Conservation (phyloP, 768 basidiomycete genomes). For the Royoungia palumana region DNA sequence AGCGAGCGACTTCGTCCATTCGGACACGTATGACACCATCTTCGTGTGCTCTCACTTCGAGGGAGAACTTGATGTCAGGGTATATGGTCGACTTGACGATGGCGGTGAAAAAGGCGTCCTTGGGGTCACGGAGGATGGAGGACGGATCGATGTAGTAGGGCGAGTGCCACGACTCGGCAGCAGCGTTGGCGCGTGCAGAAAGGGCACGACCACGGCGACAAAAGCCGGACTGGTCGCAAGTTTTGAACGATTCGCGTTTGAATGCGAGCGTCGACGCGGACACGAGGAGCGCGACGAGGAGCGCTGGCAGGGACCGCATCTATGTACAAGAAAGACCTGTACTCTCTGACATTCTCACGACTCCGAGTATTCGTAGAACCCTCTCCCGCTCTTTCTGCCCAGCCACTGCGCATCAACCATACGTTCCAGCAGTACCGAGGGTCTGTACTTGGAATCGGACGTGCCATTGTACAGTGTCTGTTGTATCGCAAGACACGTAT, state of each 20-base stretch:
- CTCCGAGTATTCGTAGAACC: conserved; percentile 82
- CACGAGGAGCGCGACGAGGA: conserved; percentile 33
- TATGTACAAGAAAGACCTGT: not conserved
- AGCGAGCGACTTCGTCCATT: conserved; percentile 84
- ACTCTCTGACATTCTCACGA: no score
- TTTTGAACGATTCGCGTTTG: conserved; percentile 89
- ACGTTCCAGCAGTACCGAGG: conserved; percentile 81
- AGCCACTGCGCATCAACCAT: conserved; percentile 98
- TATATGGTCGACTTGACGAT: conserved; percentile 78
- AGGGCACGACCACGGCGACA: conserved; percentile 90
- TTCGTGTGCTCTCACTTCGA: conserved; percentile 80
- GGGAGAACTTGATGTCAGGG: conserved; percentile 75
- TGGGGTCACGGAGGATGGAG: conserved; percentile 45
- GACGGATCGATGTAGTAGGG: conserved; percentile 78
- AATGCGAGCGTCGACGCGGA: conserved; percentile 47
- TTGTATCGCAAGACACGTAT: conserved; percentile 93
- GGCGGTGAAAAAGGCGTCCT: conserved; percentile 66
- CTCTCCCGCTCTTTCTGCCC: conserved; percentile 89
- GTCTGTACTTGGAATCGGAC: conserved; percentile 92
- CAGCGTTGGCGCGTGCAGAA: conserved; percentile 63
- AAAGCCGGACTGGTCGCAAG: conserved; percentile 91
- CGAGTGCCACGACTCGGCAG: conserved; percentile 64
- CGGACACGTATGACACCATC: conserved; percentile 88
- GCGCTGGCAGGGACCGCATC: conserved; percentile 20
- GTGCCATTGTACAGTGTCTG: conserved; percentile 86